Base-by-base conservation (phyloP, 2,329 filamentous ascomycete genomes). In the Westerdykella ornata region DNA sequence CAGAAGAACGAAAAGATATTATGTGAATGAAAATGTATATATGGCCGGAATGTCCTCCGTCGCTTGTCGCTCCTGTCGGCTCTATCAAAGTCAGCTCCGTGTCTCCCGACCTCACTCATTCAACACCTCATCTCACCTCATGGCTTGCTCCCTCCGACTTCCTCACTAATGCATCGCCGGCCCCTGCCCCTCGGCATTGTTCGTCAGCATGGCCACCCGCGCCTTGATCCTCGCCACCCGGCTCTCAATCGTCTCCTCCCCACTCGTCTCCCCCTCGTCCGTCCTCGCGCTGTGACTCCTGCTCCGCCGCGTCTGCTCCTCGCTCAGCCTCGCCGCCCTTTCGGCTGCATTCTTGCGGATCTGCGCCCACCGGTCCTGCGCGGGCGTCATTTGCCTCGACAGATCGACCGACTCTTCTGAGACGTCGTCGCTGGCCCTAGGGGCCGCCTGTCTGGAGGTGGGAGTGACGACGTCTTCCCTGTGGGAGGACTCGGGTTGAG, bases 191-290 rank as follows among this genome's bases (percentile, higher is more conserved):
- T 66, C 62, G 16, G 61, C 42, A 19, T 63, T 64, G 31, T 84
- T 84, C 2, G 92, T 98, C 55, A 98, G 71, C 66, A 96, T 88
- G 39, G 92, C 92, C 44, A 98, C 92, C 47, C 92, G 84, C 45
- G 92, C 92, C 71, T 96, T 97, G 76, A 98, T 98, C 49, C 92
- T 85, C 37, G 92, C 92, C 45, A 97, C 92, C 52, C 92, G 86
- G 37, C 88, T 89, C 68, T 98, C 92, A 58, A 97, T 97, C 28
- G 89, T 92, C 74, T 95, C 90, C 76, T 97, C 90, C 42, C 86
- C 88, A 60, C 85, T 94, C n/a, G 86, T 92, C 54, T 94, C 88
- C n/a, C 78, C 80, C 56, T 92, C 88, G 48, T 90, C 87, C 14
- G 75, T 80, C 43, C 82, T 80, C 6, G 73, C 57, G 70, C 77